Conservation (phyloP, 306 rosid species). For the Dalbergia cultrata region DNA sequence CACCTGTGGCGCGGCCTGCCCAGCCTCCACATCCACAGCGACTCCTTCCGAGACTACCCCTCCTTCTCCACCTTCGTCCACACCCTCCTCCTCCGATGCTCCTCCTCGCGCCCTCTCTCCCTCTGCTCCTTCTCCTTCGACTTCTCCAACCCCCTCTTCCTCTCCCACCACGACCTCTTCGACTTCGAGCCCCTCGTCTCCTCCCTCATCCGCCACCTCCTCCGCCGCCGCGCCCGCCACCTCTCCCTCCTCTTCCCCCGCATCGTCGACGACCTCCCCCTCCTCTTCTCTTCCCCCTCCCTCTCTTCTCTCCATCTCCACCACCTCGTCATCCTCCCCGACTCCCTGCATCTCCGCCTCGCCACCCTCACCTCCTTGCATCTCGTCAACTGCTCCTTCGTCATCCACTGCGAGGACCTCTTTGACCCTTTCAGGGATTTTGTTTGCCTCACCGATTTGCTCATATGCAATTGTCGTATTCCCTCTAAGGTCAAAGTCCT, state of each 20-base stretch:
- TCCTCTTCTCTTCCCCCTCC: conserved; percentile 28
- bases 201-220: conserved; percentile 7
- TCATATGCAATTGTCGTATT: conserved; percentile 36
- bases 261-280: conserved; percentile 17
- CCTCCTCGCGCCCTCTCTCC: not conserved
- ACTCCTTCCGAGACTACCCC: conserved; percentile 16
- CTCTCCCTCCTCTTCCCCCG: conserved; percentile 40
- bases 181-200: conserved; percentile 35
- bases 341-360: conserved; percentile 6
- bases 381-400: conserved; percentile 28
- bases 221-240: not conserved
- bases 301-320: conserved; percentile 20
- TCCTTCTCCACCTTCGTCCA: conserved; percentile 22
- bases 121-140: conserved; percentile 34
- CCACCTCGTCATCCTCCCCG: not conserved
- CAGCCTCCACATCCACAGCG: conserved; percentile 16
- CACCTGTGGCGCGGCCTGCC: conserved; percentile 28
- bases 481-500: conserved; percentile 31
- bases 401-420: not conserved
- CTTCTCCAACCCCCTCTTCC: conserved; percentile 34
- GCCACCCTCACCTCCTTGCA: conserved; percentile 16
- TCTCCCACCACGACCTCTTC: conserved; percentile 32
- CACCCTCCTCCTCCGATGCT: not conserved
- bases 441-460: not conserved
- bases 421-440: conserved; percentile 28